Evolutionary conservation across 108 stramenopile genomes (phyloP).

Genomic region (Craspedostauros australis): DNA sequence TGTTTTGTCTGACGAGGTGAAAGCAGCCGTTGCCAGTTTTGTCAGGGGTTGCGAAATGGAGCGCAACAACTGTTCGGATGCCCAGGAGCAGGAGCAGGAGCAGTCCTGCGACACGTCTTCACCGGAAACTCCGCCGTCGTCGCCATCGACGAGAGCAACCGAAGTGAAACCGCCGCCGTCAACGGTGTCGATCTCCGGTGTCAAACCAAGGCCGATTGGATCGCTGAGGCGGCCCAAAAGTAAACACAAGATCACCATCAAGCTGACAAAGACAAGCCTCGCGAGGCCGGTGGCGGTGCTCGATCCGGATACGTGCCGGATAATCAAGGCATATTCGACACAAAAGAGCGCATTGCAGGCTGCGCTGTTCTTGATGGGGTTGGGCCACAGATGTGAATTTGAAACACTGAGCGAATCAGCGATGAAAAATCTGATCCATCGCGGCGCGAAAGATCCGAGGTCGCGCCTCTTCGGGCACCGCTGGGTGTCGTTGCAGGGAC

Average conservation of each 20-base stretch:
- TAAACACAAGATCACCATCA: conserved; percentile 23
- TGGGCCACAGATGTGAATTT: conserved; percentile 59
- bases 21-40: conserved; percentile 30
- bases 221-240: conserved; percentile 16
- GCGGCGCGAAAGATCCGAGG: conserved; percentile 24
- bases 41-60: conserved; percentile 15
- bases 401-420: conserved; percentile 5
- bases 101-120: background rate
- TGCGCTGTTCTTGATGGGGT: conserved; percentile 20
- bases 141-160: conserved; percentile 1
- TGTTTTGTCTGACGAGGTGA: conserved; percentile 33
- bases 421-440: conserved; percentile 20
- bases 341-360: conserved; percentile 38
- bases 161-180: background rate
- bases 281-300: conserved; percentile 53
- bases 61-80: background rate
- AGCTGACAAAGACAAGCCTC: background rate
- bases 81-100: background rate
- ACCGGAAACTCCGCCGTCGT: background rate
- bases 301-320: conserved; percentile 54
- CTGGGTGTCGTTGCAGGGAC: conserved; percentile 56
- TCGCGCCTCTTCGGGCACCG: conserved; percentile 61
- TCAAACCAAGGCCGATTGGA: background rate
- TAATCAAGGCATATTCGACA: conserved; percentile 69
- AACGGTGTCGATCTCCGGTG: background rate